Conservation (phyloP, 2,329 filamentous ascomycete genomes). For the Cyphellophora attinorum region DNA sequence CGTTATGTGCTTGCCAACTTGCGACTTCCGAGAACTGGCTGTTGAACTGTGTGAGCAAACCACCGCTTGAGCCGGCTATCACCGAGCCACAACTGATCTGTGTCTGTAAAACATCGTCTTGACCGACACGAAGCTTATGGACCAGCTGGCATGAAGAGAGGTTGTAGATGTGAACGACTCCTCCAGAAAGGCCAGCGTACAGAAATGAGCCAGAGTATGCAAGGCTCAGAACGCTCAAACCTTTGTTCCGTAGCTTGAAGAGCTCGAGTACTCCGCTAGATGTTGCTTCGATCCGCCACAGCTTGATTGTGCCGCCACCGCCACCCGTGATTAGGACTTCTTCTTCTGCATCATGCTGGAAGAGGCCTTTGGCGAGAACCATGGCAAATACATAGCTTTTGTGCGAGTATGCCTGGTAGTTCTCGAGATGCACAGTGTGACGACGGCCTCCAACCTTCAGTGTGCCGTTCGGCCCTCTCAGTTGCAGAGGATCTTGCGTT, state of each 20-base stretch:
- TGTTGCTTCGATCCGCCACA: slow-evolving; percentile 54
- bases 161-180: slow-evolving; percentile 92
- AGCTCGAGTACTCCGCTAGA: slow-evolving; percentile 58
- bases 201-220: slow-evolving; percentile 84
- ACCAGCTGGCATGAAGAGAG: slow-evolving; percentile 87
- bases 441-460: slow-evolving; percentile 48
- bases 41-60: slow-evolving; percentile 72
- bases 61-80: slow-evolving; percentile 82
- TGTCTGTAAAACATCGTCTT: slow-evolving; percentile 55
- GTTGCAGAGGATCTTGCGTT: slow-evolving; percentile 25
- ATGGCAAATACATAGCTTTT: slow-evolving; percentile 96
- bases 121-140: slow-evolving; percentile 72
- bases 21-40: slow-evolving; percentile 73
- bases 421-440: slow-evolving; percentile 69
- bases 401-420: slow-evolving; percentile 82
- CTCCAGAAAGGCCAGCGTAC: slow-evolving; percentile 80
- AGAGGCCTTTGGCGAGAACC: slow-evolving; percentile 68
- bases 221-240: slow-evolving; percentile 63
- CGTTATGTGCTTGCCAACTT: slow-evolving; percentile 74
- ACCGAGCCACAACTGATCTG: slow-evolving; percentile 62
- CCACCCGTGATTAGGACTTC: slow-evolving; percentile 85
- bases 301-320: slow-evolving; percentile 85
- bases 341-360: slow-evolving; percentile 57
- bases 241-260: slow-evolving; percentile 53
- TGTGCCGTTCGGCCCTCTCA: slow-evolving; percentile 36